Evolutionary conservation across 2,329 filamentous ascomycete species (phyloP).

Genomic region (Ceratocystis ficicola): DNA sequence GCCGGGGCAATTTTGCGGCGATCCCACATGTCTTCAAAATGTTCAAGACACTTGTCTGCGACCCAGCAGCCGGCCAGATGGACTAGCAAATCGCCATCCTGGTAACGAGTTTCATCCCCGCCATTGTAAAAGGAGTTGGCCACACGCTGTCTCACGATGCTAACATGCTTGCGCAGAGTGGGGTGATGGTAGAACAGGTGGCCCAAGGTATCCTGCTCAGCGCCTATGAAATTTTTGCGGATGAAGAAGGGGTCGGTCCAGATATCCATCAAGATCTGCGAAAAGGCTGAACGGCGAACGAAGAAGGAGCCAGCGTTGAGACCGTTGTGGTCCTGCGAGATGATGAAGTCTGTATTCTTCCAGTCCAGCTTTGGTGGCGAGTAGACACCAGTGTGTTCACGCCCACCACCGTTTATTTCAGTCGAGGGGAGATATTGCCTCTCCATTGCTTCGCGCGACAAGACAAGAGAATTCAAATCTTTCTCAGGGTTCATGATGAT

Average conservation of each 20-base stretch:
- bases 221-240: conserved; percentile 20
- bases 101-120: conserved; percentile 16
- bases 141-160: conserved; percentile 20
- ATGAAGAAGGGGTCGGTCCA: conserved; percentile 22
- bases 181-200: conserved; percentile 21
- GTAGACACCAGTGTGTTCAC: conserved; percentile 17
- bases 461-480: conserved; percentile 21
- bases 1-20: conserved; percentile 15
- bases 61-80: conserved; percentile 22
- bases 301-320: conserved; percentile 22
- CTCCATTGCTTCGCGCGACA: conserved; percentile 21
- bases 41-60: conserved; percentile 14
- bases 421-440: conserved; percentile 16
- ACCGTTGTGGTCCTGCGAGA: conserved; percentile 22
- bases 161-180: conserved; percentile 21
- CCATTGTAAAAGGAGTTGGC: conserved; percentile 21
- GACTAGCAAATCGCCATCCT: conserved; percentile 20
- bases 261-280: conserved; percentile 21
- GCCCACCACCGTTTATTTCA: conserved; percentile 16
- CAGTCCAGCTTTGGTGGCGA: conserved; percentile 19
- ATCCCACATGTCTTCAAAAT: conserved; percentile 22
- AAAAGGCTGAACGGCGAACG: conserved; percentile 19
- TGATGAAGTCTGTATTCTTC: conserved; percentile 21
- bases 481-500: conserved; percentile 20
- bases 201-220: conserved; percentile 22